Evolutionary conservation across 441 rosid genomes (phyloP), one percentile per base, ranked within the genome.

Genomic region (Mallotus repandus): DNA sequence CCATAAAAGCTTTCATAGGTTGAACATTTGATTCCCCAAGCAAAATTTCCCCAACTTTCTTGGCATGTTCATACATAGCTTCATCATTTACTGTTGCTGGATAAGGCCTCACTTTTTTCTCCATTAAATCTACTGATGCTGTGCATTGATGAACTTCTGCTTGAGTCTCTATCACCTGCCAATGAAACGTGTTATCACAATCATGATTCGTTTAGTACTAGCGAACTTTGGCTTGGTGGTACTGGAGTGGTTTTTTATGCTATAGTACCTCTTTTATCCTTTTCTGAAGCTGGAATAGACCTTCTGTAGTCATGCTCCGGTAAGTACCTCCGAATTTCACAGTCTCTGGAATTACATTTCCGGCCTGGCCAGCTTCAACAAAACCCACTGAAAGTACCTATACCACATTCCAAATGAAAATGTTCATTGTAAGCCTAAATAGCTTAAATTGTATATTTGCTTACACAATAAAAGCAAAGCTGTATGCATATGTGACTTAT

Each of bases 311-410:
- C 84, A 79, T 59, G 80, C 91, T 88, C 18, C 88, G 74, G 14
- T 77, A 66, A 57, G 89, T 78, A 57, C 91, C 88, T n/a, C 83
- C 84, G 45, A 88, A 83, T 79, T 65, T 82, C 56, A 84, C 77
- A 0, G 80, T 80, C 78, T 79, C 83, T 2, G 89, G 91, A 53
- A 84, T 88, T 4, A 86, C 87, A 63, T 88, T 88, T 9, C 19
- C 71, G 0, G 85, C 84, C 50, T 82, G 78, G 61, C 89, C 88
- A 9, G 85, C 86, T 66, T 82, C 77, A 12, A 84, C 63, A 64
- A 76, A 75, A 0, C 87, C 81, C 0, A 86, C 73, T 0, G 88
- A 81, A 56, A 86, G 50, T 38, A 84, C 83, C 89, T 81, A 52
- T 8, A 11, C 15, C 45, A 18, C 9, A 15, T 48, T 35, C 7